Percentiles rank a stretch among this genome's conserved stretches.
Evolutionary conservation across 495 filamentous ascomycete genomes (phyloP).

Genomic region (Trichoderma virens): DNA sequence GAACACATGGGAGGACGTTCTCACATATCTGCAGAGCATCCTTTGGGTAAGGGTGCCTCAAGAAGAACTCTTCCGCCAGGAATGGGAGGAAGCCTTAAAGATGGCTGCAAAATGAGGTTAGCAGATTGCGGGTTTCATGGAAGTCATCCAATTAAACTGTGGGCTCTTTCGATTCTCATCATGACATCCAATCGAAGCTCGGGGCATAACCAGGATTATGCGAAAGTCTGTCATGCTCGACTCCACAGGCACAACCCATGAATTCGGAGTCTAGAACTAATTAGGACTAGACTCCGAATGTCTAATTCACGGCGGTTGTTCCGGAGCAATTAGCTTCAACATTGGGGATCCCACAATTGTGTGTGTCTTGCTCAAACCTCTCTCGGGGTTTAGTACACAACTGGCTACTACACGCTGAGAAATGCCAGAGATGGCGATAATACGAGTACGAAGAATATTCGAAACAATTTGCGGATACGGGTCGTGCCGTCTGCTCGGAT

Average conservation of each 20-base stretch:
- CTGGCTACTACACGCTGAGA: neutral
- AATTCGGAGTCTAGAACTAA: slow-evolving; percentile 16
- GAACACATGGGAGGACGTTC: slow-evolving; percentile 19
- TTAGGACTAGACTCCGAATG: slow-evolving; percentile 9
- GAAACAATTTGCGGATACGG: neutral
- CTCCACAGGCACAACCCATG: neutral
- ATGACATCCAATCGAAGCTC: neutral
- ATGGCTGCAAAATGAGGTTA: neutral
- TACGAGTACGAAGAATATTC: neutral
- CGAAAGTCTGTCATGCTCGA: neutral
- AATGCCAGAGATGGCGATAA: neutral
- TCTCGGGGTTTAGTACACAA: slow-evolving; percentile 8
- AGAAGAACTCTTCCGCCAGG: slow-evolving; percentile 16
- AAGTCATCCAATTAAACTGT: neutral
- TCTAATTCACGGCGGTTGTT: neutral
- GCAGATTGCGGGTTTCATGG: neutral
- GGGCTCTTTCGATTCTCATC: neutral
- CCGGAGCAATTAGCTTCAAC: neutral
- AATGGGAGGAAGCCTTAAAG: neutral
- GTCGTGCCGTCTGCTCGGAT: neutral
- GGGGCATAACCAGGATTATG: neutral
- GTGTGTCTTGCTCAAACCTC: neutral
- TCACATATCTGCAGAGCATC: slow-evolving; percentile 22
- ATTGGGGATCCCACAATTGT: neutral
- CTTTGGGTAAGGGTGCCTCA: slow-evolving; percentile 28